phyloP scores from a whole-genome alignment of 129 eudicot genomes.

The Gnaphalium uliginosum region DNA sequence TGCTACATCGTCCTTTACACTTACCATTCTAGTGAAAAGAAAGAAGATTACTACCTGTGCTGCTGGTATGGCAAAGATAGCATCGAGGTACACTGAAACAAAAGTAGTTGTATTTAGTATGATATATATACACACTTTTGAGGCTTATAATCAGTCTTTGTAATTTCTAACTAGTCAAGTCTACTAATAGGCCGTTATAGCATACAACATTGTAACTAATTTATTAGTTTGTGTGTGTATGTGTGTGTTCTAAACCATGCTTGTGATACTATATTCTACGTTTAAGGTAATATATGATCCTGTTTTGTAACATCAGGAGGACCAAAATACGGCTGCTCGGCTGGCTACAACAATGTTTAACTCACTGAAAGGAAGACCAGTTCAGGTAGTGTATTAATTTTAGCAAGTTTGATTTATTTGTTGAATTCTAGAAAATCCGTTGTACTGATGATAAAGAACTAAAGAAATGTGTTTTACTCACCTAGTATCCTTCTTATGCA shows the following conservation, averaged over 20 bases:
- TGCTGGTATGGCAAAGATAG: constrained; percentile 98
- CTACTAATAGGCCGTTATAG: not conserved
- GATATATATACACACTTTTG: not conserved
- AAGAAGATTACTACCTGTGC: constrained; percentile 90
- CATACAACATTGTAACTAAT: not conserved
- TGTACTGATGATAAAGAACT: constrained; percentile 1
- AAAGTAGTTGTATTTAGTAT: not conserved
- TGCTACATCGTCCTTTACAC: constrained; percentile 95
- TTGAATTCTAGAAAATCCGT: not conserved
- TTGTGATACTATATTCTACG: not conserved
- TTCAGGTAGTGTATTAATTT: constrained; percentile 47
- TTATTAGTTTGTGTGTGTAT: constrained; percentile 6
- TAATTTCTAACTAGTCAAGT: not conserved
- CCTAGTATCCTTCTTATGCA: constrained; percentile 29
- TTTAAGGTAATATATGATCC: constrained; percentile 10
- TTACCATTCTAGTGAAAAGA: constrained; percentile 88
- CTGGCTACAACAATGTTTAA: constrained; percentile 84
- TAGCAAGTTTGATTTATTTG: not conserved
- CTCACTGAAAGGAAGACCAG: constrained; percentile 90
- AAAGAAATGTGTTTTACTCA: not conserved
- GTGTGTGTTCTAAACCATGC: not conserved
- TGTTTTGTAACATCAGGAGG: constrained; percentile 59
- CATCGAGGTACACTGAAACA: constrained; percentile 58
- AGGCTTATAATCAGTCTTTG: not conserved
- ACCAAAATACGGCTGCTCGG: constrained; percentile 69